Conservation (phyloP, 208 protist genomes). For the Leishmania mexicana region DNA sequence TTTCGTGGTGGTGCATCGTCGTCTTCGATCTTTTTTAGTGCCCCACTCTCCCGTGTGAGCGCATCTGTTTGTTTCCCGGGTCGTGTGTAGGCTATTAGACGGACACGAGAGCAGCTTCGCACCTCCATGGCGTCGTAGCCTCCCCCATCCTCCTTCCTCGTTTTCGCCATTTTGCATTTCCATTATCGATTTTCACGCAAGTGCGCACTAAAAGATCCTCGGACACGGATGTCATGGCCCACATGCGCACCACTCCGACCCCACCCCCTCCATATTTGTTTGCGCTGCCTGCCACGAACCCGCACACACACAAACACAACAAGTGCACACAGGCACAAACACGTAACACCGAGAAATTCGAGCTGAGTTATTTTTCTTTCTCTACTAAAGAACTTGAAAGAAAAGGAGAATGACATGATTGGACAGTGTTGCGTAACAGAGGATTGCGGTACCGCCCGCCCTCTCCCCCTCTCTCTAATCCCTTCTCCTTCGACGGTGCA, state of each 20-base stretch:
- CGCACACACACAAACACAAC: neutral
- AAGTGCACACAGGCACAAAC: neutral
- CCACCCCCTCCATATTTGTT: neutral
- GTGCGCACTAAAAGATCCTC: neutral
- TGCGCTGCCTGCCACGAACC: neutral
- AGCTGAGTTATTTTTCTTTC: neutral
- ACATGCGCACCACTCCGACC: neutral
- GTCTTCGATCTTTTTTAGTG: neutral
- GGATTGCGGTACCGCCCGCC: neutral
- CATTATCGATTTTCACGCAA: neutral
- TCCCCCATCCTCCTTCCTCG: neutral
- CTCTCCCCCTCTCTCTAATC: neutral
- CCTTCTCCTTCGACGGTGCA: neutral
- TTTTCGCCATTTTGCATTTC: neutral
- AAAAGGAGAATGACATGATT: neutral
- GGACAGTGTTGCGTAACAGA: neutral
- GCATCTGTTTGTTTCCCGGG: neutral
- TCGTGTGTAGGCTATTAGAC: neutral
- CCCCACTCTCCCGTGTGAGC: neutral
- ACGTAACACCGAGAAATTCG: conserved; percentile 2
- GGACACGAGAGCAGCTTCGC: neutral
- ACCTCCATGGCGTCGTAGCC: neutral
- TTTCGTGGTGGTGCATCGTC: neutral
- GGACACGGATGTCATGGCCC: neutral
- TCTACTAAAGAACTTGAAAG: neutral